Evolutionary conservation across 176 grass and related monocot genomes (phyloP), one percentile per base, ranked within the genome.

Genomic region (Melocanna baccifera): DNA sequence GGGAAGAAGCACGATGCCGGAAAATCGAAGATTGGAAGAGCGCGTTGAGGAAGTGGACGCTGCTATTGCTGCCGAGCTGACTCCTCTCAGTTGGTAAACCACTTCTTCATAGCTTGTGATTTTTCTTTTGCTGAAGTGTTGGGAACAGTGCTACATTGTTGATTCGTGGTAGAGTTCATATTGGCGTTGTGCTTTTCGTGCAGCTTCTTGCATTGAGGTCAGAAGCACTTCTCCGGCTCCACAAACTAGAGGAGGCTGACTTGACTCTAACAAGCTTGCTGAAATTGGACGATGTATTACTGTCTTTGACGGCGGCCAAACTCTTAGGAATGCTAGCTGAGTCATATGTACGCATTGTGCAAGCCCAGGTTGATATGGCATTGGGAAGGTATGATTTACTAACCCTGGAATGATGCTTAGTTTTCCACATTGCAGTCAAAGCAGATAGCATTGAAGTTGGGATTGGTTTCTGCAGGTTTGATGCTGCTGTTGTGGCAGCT

Each of bases 1-100:
- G 59, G 81, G 74, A 69, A 91, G 80, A 89, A 88, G 93, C 83
- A 87, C 76, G 78, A 90, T 89, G 88, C 88, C 14, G 96, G 77
- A 96, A 91, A 87, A 79, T 94, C 36, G 88, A 89, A 48, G 96
- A 99, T 72, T 99, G 96, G 93, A 99, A 94, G 68, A 92, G 88
- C 6, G 53, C 84, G 8, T 36, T 99, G 78, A 92, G 93, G 96
- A 99, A 91, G 93, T 81, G n/a, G 93, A 96, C 87, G 93, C 93
- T 52, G 88, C 96, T 55, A 88, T 96, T 78, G 77, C 86, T 12
- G 83, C 83, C 14, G 96, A 45, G 89, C 96, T 23, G 93, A 99
- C 66, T 95, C 89, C 19, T 95, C 93, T 76, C 86, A 82, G 0
- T 57, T 94, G 93, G 96, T 99, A 94, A 87, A 16, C 9, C 16